Evolutionary conservation across 192 early-diverging fungal species (phyloP), one percentile per base, ranked within the genome.

Genomic region (Backusella tuberculispora): DNA sequence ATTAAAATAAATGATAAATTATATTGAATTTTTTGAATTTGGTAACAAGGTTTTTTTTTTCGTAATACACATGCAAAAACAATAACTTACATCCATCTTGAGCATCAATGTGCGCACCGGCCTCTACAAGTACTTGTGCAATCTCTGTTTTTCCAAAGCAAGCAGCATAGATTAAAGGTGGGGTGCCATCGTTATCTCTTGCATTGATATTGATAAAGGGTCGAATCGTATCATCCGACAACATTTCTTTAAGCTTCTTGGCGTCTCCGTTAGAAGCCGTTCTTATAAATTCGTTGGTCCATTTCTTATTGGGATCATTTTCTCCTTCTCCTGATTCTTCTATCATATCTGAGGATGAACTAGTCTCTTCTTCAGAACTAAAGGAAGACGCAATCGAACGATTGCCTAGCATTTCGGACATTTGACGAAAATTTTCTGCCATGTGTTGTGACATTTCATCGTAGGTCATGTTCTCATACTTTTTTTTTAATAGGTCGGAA

Each of bases 71-170:
- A 53, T 9, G 26, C 45, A 29, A 37, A 66, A 34, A 34, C 1
- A 41, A 12, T n/a, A 24, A 68, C 79, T 76, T 80, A 80, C 79
- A 72, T 37, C 70, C 48, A 53, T 98, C 97, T 71, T 89, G 85
- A 43, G 78, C 83, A 83, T 98, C 86, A 38, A 94, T 89, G 53
- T 85, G 80, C 5, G 93, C 94, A 53, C 94, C 94, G 63, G 88
- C 85, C 69, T 85, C 84, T 13, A 98, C 74, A 38, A 98, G 84
- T 64, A 91, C 78, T 73, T 84, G 83, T 9, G 86, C 91, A 80
- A 96, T 87, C 50, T 92, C 86, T 13, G 84, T 75, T 71, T 95
- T 90, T 34, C 94, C 95, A 89, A 97, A 96, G 69, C 94, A 95
- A 24, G 92, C 87, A 5, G 96, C 93, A 74, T 94, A 96, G 66